Conservation (phyloP, 2,329 filamentous ascomycete genomes). For the Hortaea sp. region DNA sequence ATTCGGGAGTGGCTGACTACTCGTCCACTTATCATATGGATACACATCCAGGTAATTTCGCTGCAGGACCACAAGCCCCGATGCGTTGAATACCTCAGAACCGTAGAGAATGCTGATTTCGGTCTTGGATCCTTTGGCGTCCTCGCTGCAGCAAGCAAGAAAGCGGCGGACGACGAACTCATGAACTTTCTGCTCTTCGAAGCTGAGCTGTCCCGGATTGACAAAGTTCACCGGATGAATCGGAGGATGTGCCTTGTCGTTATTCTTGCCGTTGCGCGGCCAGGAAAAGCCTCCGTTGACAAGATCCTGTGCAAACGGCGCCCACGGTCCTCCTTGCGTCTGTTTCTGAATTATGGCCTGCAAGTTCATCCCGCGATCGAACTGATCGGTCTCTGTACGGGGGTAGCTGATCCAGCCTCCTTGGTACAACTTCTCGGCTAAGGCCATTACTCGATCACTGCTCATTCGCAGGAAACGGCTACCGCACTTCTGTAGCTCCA, state of each 20-base stretch:
- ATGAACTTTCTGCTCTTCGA: constrained; percentile 62
- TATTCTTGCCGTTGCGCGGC: constrained; percentile 73
- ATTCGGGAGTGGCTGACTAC: constrained; percentile 68
- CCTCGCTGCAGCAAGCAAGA: constrained; percentile 88
- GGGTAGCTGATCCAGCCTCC: constrained; percentile 97
- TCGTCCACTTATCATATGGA: constrained; percentile 92
- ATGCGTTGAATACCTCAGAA: constrained; percentile 69
- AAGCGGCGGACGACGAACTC: constrained; percentile 90
- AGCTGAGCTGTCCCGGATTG: constrained; percentile 48
- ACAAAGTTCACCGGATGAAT: constrained; percentile 93
- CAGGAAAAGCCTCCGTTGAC: constrained; percentile 67
- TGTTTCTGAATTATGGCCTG: constrained; percentile 74
- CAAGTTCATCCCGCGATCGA: constrained; percentile 82
- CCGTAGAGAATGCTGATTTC: constrained; percentile 80
- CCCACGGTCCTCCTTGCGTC: constrained; percentile 66
- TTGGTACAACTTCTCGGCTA: constrained; percentile 79
- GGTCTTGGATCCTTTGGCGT: constrained; percentile 77
- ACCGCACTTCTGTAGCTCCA: constrained; percentile 93
- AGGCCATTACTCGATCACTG: constrained; percentile 79
- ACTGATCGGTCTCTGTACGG: constrained; percentile 92
- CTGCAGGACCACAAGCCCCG: constrained; percentile 74
- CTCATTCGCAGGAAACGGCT: constrained; percentile 83
- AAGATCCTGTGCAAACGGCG: constrained; percentile 64
- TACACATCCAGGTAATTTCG: constrained; percentile 94
- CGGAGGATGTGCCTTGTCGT: constrained; percentile 94